Percentiles rank a stretch among this genome's conserved stretches.
Conservation (phyloP, 345 rosid genomes). For the Trapa bicornis region DNA sequence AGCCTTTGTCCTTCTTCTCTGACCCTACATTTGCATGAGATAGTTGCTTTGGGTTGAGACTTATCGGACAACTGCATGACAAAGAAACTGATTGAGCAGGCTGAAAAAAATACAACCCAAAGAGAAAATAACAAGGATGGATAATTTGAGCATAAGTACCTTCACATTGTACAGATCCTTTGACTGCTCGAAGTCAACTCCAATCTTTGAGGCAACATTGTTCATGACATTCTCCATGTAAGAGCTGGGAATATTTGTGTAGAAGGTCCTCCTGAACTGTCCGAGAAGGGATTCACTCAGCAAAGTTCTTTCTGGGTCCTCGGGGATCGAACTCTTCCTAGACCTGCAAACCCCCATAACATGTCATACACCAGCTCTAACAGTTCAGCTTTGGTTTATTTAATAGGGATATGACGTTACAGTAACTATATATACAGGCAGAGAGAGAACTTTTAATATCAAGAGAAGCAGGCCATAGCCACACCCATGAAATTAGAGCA, state of each 20-base stretch:
- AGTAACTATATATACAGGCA: neutral
- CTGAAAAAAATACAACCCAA: no score
- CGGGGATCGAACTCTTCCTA: slow-evolving; percentile 6
- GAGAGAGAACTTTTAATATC: neutral
- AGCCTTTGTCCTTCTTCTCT: slow-evolving; percentile 1
- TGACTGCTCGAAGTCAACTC: neutral
- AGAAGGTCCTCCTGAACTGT: slow-evolving; percentile 11
- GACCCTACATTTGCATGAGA: slow-evolving; percentile 9
- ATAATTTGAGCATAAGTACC: neutral
- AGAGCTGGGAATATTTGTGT: slow-evolving; percentile 8
- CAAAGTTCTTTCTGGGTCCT: slow-evolving; percentile 3
- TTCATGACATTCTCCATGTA: slow-evolving; percentile 10
- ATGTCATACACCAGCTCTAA: neutral
- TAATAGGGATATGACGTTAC: neutral
- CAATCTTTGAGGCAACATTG: slow-evolving; percentile 8
- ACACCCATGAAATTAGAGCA: neutral
- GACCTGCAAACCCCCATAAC: neutral
- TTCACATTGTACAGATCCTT: slow-evolving; percentile 8
- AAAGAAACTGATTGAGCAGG: neutral
- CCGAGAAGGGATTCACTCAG: slow-evolving; percentile 7
- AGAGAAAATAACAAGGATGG: neutral
- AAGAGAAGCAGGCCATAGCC: neutral
- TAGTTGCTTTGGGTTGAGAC: neutral
- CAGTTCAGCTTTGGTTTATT: neutral
- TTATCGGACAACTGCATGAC: slow-evolving; percentile 8